Evolutionary conservation across 140 eudicot species (phyloP).

Genomic region (Anethum foeniculum): DNA sequence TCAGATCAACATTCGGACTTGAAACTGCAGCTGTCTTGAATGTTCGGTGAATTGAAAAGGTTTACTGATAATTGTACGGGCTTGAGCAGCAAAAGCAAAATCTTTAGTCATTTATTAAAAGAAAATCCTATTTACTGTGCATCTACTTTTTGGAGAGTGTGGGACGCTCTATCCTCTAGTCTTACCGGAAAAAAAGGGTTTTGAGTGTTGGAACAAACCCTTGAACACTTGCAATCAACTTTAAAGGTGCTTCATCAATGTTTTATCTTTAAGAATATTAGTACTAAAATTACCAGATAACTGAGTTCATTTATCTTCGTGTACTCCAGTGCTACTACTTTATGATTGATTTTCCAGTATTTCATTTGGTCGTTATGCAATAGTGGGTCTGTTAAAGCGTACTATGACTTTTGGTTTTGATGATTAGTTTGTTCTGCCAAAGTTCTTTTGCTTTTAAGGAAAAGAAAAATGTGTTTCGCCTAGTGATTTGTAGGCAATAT

Average conservation of each 20-base stretch:
- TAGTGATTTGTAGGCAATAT: not conserved
- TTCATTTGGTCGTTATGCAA: not conserved
- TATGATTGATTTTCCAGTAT: not conserved
- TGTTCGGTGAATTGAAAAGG: not conserved
- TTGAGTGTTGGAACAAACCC: not conserved
- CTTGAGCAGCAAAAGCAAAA: not conserved
- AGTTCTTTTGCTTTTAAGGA: not conserved
- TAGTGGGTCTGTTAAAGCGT: not conserved
- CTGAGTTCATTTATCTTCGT: not conserved
- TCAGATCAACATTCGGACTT: not conserved
- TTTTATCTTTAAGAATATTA: not conserved
- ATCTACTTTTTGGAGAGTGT: not conserved
- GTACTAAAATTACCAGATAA: not conserved
- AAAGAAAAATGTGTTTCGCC: not conserved
- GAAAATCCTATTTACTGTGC: not conserved
- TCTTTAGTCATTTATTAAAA: not conserved
- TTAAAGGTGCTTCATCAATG: not conserved
- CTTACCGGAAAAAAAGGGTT: not conserved
- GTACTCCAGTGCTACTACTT: not conserved
- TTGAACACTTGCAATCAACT: not conserved
- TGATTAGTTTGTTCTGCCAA: not conserved
- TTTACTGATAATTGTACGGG: not conserved
- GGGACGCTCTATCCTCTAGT: not conserved
- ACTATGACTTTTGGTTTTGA: not conserved
- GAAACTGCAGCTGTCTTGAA: not conserved